Percentiles rank a stretch among this genome's conserved stretches.
Evolutionary conservation across 768 basidiomycete genomes (phyloP).

Genomic region (Mycena crocata): DNA sequence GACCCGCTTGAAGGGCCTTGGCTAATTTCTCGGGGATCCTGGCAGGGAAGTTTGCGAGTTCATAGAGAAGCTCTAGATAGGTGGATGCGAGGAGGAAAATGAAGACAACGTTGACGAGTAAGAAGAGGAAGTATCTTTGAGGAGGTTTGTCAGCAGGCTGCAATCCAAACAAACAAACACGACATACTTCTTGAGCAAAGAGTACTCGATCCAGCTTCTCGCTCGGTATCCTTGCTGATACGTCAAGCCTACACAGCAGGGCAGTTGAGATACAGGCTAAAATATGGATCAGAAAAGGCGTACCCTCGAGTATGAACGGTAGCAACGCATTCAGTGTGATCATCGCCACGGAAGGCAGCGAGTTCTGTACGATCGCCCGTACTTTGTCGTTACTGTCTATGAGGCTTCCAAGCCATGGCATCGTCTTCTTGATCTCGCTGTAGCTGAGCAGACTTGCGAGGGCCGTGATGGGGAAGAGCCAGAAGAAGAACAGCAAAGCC

Average conservation of each 20-base stretch:
- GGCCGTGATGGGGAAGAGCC: slow-evolving; percentile 91
- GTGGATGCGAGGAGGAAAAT: slow-evolving; percentile 94
- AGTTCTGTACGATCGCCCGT: slow-evolving; percentile 92
- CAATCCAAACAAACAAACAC: background rate
- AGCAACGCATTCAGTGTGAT: slow-evolving; percentile 89
- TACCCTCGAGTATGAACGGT: slow-evolving; percentile 92
- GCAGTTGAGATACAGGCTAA: slow-evolving; percentile 13
- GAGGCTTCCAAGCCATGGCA: slow-evolving; percentile 88
- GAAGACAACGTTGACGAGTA: slow-evolving; percentile 92
- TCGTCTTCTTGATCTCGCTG: slow-evolving; percentile 89
- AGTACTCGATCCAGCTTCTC: slow-evolving; percentile 93
- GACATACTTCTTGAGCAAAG: slow-evolving; percentile 88
- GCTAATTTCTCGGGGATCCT: slow-evolving; percentile 96
- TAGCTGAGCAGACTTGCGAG: slow-evolving; percentile 92
- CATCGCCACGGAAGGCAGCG: slow-evolving; percentile 90
- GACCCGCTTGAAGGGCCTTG: slow-evolving; percentile 79
- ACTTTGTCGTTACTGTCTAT: slow-evolving; percentile 87
- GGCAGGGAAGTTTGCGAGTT: slow-evolving; percentile 92
- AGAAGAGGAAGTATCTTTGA: slow-evolving; percentile 90
- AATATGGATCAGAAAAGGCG: slow-evolving; percentile 25
- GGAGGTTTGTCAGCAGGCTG: slow-evolving; percentile 22
- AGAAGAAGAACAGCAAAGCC: slow-evolving; percentile 84
- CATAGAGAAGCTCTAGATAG: slow-evolving; percentile 90
- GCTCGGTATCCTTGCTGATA: slow-evolving; percentile 93
- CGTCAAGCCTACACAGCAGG: slow-evolving; percentile 63